Evolutionary conservation across 345 rosid species (phyloP).

Genomic region (Rubroshorea leprosula): DNA sequence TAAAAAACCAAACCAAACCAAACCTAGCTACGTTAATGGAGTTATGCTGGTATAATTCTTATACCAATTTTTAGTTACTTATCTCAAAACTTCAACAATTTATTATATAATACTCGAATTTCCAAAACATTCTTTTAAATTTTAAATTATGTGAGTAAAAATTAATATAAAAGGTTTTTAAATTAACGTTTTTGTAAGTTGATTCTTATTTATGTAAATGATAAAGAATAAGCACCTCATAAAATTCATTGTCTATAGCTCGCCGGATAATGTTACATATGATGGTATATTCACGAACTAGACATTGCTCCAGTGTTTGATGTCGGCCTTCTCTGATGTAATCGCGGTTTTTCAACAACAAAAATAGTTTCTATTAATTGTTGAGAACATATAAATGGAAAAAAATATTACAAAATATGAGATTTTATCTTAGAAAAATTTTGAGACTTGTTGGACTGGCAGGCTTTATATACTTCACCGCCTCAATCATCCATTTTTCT

Average conservation of each 20-base stretch:
- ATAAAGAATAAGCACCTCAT: too few species aligned
- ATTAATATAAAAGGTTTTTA: too few species aligned
- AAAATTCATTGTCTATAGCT: conserved; percentile 8
- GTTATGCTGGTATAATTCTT: too few species aligned
- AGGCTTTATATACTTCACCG: conserved; percentile 11
- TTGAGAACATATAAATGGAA: background rate
- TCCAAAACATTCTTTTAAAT: too few species aligned
- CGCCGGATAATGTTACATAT: conserved; percentile 2
- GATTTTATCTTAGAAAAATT: conserved; percentile 12
- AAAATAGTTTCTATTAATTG: background rate
- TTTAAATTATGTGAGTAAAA: too few species aligned
- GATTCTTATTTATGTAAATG: too few species aligned
- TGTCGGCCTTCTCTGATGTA: conserved; percentile 12
- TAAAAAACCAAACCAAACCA: too few species aligned
- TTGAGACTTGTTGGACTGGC: conserved; percentile 19
- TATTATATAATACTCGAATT: too few species aligned
- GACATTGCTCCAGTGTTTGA: conserved; percentile 14
- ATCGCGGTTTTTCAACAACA: background rate
- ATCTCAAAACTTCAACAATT: too few species aligned
- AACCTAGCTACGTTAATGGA: too few species aligned
- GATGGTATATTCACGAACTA: conserved; percentile 17
- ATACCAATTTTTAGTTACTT: too few species aligned
- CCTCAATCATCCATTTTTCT: conserved; percentile 17
- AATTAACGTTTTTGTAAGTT: too few species aligned
- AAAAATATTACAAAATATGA: background rate